A percentile compares a stretch with the other conserved stretches of the same genome.
phyloP scores from a whole-genome alignment of 148 eudicot species.

The Amaranthus cruentus region DNA sequence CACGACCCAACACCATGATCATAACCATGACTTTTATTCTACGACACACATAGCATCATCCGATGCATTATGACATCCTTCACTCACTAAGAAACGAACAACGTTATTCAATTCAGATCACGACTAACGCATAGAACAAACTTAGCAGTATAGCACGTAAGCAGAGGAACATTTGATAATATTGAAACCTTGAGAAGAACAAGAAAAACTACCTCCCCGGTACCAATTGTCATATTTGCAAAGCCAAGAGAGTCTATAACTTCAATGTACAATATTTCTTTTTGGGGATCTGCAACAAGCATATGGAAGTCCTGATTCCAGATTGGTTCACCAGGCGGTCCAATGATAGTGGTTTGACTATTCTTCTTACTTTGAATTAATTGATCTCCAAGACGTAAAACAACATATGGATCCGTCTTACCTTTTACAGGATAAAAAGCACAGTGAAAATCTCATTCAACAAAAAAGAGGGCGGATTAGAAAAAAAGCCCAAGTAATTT shows the following conservation, averaged over 20 bases:
- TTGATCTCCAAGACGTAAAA: constrained; percentile 85
- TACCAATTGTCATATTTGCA: constrained; percentile 60
- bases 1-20: neutral
- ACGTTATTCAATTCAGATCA: neutral
- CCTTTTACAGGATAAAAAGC: constrained; percentile 31
- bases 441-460: neutral
- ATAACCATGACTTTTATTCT: neutral
- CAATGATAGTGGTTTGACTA: constrained; percentile 95
- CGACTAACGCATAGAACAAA: neutral
- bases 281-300: constrained; percentile 78
- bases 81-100: neutral
- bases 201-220: constrained; percentile 56
- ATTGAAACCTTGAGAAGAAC: constrained; percentile 2
- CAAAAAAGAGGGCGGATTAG: neutral
- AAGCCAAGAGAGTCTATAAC: constrained; percentile 86
- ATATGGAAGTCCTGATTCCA: constrained; percentile 99
- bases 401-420: constrained; percentile 91
- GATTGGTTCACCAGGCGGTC: constrained; percentile 95
- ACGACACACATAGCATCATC: neutral
- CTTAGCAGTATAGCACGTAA: neutral
- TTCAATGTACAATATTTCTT: constrained; percentile 62
- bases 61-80: neutral
- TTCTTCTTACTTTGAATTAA: constrained; percentile 82
- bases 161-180: neutral
- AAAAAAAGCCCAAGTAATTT: neutral